These are phyloP conservation scores for Gossypium aridum DNA, from an alignment of 441 rosid genomes.

Conservation along the genomic window DNA sequence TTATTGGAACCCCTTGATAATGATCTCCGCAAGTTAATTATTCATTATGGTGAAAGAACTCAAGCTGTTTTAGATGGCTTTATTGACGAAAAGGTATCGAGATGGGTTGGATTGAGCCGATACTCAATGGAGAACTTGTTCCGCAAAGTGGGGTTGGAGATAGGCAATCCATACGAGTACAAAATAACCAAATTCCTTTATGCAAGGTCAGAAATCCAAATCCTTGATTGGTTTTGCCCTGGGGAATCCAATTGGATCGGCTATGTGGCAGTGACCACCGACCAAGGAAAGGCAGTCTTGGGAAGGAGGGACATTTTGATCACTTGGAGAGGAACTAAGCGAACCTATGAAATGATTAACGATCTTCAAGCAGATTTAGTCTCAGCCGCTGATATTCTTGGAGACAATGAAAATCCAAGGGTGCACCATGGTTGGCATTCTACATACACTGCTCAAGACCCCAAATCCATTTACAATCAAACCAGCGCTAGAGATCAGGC, in stretches of 20 bases:
- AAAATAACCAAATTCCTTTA: conserved; percentile 18
- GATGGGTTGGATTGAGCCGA: conserved; percentile 6
- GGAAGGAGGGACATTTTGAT: conserved; percentile 32
- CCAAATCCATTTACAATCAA: background rate
- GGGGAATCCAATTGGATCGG: conserved; percentile 23
- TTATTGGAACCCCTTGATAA: conserved; percentile 26
- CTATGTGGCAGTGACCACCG: conserved; percentile 23
- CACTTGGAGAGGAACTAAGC: conserved; percentile 23
- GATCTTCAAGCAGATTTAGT: background rate
- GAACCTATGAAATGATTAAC: background rate
- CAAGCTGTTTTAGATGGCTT: conserved; percentile 17
- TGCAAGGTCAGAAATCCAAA: background rate
- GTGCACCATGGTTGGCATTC: conserved; percentile 25
- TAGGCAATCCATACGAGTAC: conserved; percentile 18
- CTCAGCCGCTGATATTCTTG: conserved; percentile 17
- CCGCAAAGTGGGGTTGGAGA: conserved; percentile 12
- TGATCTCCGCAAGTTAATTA: conserved; percentile 22
- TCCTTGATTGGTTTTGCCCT: background rate
- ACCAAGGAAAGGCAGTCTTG: conserved; percentile 18
- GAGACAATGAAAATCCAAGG: background rate
- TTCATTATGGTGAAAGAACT: conserved; percentile 28
- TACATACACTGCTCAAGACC: conserved; percentile 10
- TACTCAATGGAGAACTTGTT: conserved; percentile 15
- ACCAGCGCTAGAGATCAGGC: conserved; percentile 21
- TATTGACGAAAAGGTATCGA: background rate